These are phyloP conservation scores for Vicia faba DNA, from an alignment of 306 rosid species.

Conservation along the genomic window DNA sequence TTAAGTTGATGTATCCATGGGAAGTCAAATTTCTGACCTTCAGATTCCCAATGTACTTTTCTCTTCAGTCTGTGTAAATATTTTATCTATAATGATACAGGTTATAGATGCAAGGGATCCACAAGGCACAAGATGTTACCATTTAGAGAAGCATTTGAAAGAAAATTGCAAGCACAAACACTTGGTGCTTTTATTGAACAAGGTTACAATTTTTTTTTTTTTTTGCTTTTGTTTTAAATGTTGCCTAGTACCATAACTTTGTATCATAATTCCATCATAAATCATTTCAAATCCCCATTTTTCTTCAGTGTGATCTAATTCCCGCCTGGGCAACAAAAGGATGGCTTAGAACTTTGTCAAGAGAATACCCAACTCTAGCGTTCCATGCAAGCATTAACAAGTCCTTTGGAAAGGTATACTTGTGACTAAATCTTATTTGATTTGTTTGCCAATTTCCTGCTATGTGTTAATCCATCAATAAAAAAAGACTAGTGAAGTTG, in stretches of 20 bases:
- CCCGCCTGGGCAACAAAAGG: constrained; percentile 97
- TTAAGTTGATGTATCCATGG: too few species aligned
- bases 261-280: neutral
- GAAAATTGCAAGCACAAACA: constrained; percentile 89
- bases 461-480: neutral
- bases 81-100: constrained; percentile 49
- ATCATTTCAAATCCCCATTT: constrained; percentile 14
- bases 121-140: constrained; percentile 89
- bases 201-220: constrained; percentile 54
- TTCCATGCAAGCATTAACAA: constrained; percentile 94
- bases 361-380: constrained; percentile 89
- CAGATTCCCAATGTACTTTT: neutral
- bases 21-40: too few species aligned
- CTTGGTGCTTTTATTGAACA: constrained; percentile 84
- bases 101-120: constrained; percentile 98
- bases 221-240: constrained; percentile 5
- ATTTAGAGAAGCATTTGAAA: constrained; percentile 93
- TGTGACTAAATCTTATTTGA: constrained; percentile 8
- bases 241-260: neutral
- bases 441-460: constrained; percentile 12
- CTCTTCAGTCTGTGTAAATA: constrained; percentile 10
- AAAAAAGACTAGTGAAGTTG: constrained; percentile 9
- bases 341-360: constrained; percentile 87
- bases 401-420: constrained; percentile 89
- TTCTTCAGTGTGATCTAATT: constrained; percentile 71